These are phyloP conservation scores for Pseudocercospora pini-densiflorae DNA, from an alignment of 2,329 filamentous ascomycete genomes.

Conservation along the genomic window DNA sequence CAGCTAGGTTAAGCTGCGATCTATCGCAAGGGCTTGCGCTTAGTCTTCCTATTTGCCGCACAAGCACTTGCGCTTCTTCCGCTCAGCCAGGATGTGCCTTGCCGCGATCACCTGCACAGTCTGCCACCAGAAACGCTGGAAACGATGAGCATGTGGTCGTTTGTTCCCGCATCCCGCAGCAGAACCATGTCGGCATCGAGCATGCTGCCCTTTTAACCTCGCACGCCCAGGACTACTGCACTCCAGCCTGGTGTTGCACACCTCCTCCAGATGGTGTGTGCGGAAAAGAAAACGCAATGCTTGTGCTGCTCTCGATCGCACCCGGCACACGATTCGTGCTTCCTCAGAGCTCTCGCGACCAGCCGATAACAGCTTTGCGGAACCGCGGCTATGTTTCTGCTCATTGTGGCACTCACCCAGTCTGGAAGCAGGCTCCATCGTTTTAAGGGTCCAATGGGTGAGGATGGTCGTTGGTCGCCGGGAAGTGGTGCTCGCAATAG, in stretches of 20 bases:
- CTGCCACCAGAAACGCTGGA: not conserved
- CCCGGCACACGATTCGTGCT: not conserved
- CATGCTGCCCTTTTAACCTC: not conserved
- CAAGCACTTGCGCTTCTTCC: not conserved
- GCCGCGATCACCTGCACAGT: not conserved
- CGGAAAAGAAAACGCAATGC: not conserved
- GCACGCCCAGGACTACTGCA: not conserved
- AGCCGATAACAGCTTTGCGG: not conserved
- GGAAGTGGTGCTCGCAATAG: not conserved
- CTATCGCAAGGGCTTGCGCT: constrained; percentile 1
- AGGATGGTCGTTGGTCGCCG: not conserved
- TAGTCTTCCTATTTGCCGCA: not conserved
- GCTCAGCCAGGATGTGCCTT: constrained; percentile 1
- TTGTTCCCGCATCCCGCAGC: not conserved
- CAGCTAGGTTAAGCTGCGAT: not conserved
- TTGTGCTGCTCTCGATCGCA: not conserved
- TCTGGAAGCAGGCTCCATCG: not conserved
- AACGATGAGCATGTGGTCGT: constrained; percentile 3
- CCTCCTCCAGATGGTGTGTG: not conserved
- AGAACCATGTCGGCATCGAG: not conserved
- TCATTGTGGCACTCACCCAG: too few species aligned
- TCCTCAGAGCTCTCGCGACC: not conserved
- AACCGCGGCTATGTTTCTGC: not conserved
- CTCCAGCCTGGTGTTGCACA: not conserved
- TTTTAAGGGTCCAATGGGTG: not conserved